A percentile compares a stretch with the other conserved stretches of the same genome.
phyloP scores from a whole-genome alignment of 805 yeast genomes.

The Ogataea allantospora region DNA sequence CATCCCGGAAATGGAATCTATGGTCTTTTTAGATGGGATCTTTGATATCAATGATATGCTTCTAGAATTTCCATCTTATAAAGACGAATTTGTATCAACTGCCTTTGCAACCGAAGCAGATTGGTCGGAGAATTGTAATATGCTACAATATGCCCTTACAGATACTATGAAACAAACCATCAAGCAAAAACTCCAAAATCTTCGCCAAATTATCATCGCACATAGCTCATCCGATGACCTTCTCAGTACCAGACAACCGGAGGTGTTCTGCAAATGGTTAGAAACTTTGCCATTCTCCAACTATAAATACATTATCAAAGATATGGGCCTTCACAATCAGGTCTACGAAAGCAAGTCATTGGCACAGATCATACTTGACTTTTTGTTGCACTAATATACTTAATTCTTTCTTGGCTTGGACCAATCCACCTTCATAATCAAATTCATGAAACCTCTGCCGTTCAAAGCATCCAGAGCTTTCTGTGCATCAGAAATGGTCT shows the following conservation, averaged over 20 bases:
- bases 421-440: conserved; percentile 71
- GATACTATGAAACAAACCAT: not conserved
- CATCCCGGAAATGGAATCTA: conserved; percentile 22
- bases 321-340: conserved; percentile 64
- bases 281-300: conserved; percentile 10
- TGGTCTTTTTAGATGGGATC: conserved; percentile 66
- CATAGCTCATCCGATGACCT: conserved; percentile 72
- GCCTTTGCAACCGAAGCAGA: conserved; percentile 44
- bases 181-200: conserved; percentile 6
- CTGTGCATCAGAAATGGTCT: conserved; percentile 66
- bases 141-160: conserved; percentile 13
- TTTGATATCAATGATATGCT: conserved; percentile 51
- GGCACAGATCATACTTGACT: conserved; percentile 15
- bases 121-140: conserved; percentile 20
- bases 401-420: conserved; percentile 42
- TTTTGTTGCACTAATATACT: conserved; percentile 6
- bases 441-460: conserved; percentile 89
- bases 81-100: conserved; percentile 47
- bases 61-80: conserved; percentile 60
- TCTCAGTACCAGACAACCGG: conserved; percentile 49
- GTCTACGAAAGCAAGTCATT: conserved; percentile 49
- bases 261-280: conserved; percentile 38
- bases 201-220: conserved; percentile 38
- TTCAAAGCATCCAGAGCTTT: conserved; percentile 71
- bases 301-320: conserved; percentile 29